Conservation (phyloP, 169 alveolate genomes). For the Plasmodium chabaudi region DNA sequence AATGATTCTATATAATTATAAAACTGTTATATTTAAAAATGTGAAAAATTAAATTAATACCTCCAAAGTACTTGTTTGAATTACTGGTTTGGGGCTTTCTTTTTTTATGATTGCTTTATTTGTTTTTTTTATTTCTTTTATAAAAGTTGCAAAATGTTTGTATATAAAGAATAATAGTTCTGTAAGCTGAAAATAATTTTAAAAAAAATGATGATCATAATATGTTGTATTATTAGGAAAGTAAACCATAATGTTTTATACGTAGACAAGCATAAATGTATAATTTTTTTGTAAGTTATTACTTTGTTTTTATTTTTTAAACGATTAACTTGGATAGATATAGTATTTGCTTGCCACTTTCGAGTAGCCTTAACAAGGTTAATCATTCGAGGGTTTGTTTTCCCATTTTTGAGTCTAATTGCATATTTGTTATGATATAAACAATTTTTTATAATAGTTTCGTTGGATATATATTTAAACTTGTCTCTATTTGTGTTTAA, state of each 20-base stretch:
- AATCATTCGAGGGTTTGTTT: conserved; percentile 2
- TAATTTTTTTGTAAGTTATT: background rate
- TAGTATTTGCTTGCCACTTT: conserved; percentile 47
- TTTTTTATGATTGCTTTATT: background rate
- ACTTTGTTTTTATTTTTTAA: conserved; percentile 3
- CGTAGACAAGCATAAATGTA: background rate
- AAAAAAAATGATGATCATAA: background rate
- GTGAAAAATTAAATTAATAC: background rate
- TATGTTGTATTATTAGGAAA: too few relatives aligned
- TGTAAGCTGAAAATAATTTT: background rate
- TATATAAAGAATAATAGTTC: conserved; percentile 3
- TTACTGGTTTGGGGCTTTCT: background rate
- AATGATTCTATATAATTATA: background rate
- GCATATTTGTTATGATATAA: conserved; percentile 56
- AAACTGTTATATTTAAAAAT: background rate
- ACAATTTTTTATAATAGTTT: conserved; percentile 59
- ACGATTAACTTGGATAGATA: conserved; percentile 46
- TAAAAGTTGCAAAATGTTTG: background rate
- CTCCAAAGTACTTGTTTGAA: background rate
- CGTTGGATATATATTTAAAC: conserved; percentile 32
- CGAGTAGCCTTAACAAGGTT: conserved; percentile 12
- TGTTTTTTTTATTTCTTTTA: conserved; percentile 3
- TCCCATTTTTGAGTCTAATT: background rate
- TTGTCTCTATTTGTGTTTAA: conserved; percentile 44
- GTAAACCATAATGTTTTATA: background rate